Evolutionary conservation across 2,329 filamentous ascomycete genomes (phyloP), one percentile per base, ranked within the genome.

Genomic region (Pyrenochaeta sp.): DNA sequence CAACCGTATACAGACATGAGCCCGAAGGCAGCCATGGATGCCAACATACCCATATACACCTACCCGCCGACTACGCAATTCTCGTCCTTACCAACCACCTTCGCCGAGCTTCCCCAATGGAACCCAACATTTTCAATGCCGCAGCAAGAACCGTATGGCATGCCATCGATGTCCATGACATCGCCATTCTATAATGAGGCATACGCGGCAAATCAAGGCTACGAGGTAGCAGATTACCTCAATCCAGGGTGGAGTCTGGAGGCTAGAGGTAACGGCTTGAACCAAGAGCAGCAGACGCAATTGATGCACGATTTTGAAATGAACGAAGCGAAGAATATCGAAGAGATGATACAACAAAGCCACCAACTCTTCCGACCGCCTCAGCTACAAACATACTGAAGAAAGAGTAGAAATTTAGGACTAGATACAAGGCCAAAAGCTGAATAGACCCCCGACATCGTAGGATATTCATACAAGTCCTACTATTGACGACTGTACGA

Each of bases 211-310:
- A 69, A 75, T 27, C 72, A 76, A 49, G 74, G 73, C 2, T 77
- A 74, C 44, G 69, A 75, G 30, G 70, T 77, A 62, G 71, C 69
- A 1, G 75, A 78, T 75, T 82, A 71, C 69, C 79, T 62, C 75
- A 85, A 85, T 72, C 85, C 83, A 58, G 87, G 87, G 68, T 92
- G 88, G 64, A 91, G 84, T 44, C 64, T 69, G 40, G 69, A 73
- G 32, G 62, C 67, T 7, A 61, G 75, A 48, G 69, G 70, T 4
- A 69, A 69, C 25, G 83, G 83, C 58, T 81, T 96, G 32, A 93
- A 88, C 58, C 90, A 93, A 62, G 86, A 92, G 70, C 91, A 96
- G 77, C 92, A 95, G 77, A 79, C 89, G 62, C 91, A 96, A 79
- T 81, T 96, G 37, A 92, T 96, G 90, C 87, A 89, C 54, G 88